Evolutionary conservation across 2,329 filamentous ascomycete species (phyloP).

Genomic region (Xylaria sp.): DNA sequence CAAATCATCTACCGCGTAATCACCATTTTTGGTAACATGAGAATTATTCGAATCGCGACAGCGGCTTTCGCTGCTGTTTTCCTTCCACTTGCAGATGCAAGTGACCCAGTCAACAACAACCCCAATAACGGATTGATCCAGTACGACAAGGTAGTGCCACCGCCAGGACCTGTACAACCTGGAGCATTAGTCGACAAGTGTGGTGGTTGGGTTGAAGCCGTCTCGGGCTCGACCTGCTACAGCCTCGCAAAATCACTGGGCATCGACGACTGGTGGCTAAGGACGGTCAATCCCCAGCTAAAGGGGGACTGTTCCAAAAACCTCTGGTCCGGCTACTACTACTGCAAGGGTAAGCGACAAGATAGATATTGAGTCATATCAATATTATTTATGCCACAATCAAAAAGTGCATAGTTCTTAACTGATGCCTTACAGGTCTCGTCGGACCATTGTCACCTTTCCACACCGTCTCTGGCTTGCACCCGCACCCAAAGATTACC

Average conservation of each 20-base stretch:
- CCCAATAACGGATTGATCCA: neutral
- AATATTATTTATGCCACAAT: too few species aligned
- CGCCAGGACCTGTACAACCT: conserved; percentile 30
- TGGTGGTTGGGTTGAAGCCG: conserved; percentile 21
- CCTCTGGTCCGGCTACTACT: conserved; percentile 29
- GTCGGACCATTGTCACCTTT: neutral
- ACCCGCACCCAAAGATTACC: neutral
- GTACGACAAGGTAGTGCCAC: neutral
- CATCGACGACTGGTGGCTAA: conserved; percentile 1
- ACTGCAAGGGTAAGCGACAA: conserved; percentile 19
- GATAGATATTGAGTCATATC: neutral
- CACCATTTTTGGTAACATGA: conserved; percentile 15
- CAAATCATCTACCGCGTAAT: neutral
- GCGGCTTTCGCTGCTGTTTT: conserved; percentile 16
- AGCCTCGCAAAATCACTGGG: neutral
- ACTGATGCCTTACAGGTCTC: conserved; percentile 14
- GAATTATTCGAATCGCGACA: conserved; percentile 1
- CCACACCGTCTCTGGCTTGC: neutral
- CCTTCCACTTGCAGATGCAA: conserved; percentile 12
- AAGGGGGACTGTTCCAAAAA: conserved; percentile 15
- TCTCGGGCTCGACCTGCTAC: conserved; percentile 25
- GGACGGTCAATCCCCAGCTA: conserved; percentile 26
- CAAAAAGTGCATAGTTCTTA: neutral
- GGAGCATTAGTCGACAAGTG: conserved; percentile 24
- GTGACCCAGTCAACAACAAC: neutral